phyloP scores from a whole-genome alignment of 768 basidiomycete genomes.

The Rhizopogon salebrosus region DNA sequence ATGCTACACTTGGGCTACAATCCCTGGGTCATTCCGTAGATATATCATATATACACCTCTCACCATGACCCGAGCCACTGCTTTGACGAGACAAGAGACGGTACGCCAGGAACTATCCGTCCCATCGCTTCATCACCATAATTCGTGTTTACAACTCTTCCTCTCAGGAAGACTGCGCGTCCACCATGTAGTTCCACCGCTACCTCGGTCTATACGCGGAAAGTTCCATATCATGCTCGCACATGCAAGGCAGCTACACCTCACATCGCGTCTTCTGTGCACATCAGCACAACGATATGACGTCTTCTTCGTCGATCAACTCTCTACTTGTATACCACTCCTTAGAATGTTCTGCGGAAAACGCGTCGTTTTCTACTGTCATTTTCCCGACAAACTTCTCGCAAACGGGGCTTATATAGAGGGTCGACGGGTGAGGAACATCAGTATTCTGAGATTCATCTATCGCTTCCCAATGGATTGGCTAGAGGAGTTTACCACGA shows the following conservation, averaged over 20 bases:
- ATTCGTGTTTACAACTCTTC: background rate
- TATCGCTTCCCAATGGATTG: constrained; percentile 90
- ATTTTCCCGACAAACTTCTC: constrained; percentile 94
- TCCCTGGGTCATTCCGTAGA: constrained; percentile 78
- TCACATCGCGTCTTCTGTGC: constrained; percentile 60
- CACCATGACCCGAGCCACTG: constrained; percentile 84
- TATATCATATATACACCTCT: constrained; percentile 90
- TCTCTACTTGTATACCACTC: constrained; percentile 87
- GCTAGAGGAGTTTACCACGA: constrained; percentile 85
- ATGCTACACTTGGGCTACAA: constrained; percentile 89
- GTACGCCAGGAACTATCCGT: constrained; percentile 35
- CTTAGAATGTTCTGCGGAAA: constrained; percentile 60
- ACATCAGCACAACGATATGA: constrained; percentile 51
- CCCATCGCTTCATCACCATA: background rate
- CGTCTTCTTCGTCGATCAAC: constrained; percentile 91
- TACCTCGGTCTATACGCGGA: constrained; percentile 76
- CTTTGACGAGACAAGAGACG: constrained; percentile 92
- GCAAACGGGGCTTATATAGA: constrained; percentile 63
- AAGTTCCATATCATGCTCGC: constrained; percentile 88
- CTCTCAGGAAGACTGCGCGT: constrained; percentile 75
- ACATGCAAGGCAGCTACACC: constrained; percentile 82
- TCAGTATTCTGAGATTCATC: constrained; percentile 56
- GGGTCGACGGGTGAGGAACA: constrained; percentile 38
- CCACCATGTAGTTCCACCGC: constrained; percentile 62
- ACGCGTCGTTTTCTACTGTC: constrained; percentile 95